A percentile compares a stretch with the other conserved stretches of the same genome.
Conservation (phyloP, 257 asterid species). For the Lycium ferocissimum region DNA sequence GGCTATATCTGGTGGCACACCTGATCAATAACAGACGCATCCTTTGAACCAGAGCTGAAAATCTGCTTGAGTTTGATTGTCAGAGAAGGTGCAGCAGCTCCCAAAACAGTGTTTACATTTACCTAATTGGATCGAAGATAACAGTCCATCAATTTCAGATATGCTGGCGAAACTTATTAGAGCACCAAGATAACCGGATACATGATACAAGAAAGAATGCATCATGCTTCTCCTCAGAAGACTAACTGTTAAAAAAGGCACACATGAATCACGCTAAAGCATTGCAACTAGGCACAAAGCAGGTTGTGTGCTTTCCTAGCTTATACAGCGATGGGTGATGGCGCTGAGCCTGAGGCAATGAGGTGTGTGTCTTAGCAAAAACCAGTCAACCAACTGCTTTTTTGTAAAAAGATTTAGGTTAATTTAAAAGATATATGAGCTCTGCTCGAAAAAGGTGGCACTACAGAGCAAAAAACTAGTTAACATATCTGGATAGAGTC, state of each 20-base stretch:
- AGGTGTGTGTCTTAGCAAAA: background rate
- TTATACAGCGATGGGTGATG: constrained; percentile 3
- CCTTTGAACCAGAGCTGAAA: constrained; percentile 76
- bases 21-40: constrained; percentile 84
- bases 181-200: background rate
- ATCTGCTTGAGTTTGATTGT: constrained; percentile 90
- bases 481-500: background rate
- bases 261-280: background rate
- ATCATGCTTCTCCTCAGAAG: constrained; percentile 4
- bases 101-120: constrained; percentile 76
- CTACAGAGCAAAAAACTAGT: background rate
- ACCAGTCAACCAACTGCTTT: background rate
- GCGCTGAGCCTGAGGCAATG: background rate
- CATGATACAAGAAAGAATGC: constrained; percentile 22
- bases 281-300: background rate
- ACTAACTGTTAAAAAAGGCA: constrained; percentile 2
- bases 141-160: constrained; percentile 26
- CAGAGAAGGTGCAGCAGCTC: constrained; percentile 77
- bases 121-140: constrained; percentile 55
- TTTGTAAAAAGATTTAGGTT: background rate
- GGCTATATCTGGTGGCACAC: constrained; percentile 46
- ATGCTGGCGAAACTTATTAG: background rate
- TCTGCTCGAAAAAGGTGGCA: background rate
- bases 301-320: background rate
- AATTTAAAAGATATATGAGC: background rate